A percentile compares a stretch with the other conserved stretches of the same genome.
phyloP scores from a whole-genome alignment of 495 filamentous ascomycete species.

The Amphirosellinia nigrospora region DNA sequence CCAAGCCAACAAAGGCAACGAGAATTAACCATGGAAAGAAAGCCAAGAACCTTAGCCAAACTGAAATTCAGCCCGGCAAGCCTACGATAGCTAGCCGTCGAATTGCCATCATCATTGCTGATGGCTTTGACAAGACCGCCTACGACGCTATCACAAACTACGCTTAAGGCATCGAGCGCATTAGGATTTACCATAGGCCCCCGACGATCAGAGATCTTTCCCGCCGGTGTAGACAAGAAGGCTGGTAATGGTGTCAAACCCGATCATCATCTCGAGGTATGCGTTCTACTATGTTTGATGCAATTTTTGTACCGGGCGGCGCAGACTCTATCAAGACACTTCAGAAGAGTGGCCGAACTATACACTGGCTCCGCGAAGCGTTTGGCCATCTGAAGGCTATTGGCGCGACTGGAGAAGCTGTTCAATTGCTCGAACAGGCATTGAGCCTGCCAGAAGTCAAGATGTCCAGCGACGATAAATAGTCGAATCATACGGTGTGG shows the following conservation, averaged over 20 bases:
- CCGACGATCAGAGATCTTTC: slow-evolving; percentile 63
- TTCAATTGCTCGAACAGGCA: slow-evolving; percentile 65
- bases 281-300: slow-evolving; percentile 87
- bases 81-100: slow-evolving; percentile 75
- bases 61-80: slow-evolving; percentile 64
- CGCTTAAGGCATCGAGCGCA: slow-evolving; percentile 65
- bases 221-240: slow-evolving; percentile 56
- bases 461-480: slow-evolving; percentile 57
- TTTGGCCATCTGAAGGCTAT: slow-evolving; percentile 84
- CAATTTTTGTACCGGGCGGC: slow-evolving; percentile 80
- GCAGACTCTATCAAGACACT: slow-evolving; percentile 64
- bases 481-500: slow-evolving; percentile 72
- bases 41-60: slow-evolving; percentile 69
- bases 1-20: slow-evolving; percentile 57
- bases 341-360: slow-evolving; percentile 73
- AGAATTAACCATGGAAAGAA: slow-evolving; percentile 70
- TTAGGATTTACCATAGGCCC: slow-evolving; percentile 75
- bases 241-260: slow-evolving; percentile 63
- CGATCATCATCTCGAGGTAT: slow-evolving; percentile 84
- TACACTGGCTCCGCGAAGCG: slow-evolving; percentile 85
- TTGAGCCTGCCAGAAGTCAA: slow-evolving; percentile 61
- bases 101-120: slow-evolving; percentile 79
- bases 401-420: slow-evolving; percentile 73
- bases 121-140: slow-evolving; percentile 74
- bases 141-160: slow-evolving; percentile 68